Evolutionary conservation across 23 red algal genomes (phyloP).

Genomic region (Gracilaria domingensis): DNA sequence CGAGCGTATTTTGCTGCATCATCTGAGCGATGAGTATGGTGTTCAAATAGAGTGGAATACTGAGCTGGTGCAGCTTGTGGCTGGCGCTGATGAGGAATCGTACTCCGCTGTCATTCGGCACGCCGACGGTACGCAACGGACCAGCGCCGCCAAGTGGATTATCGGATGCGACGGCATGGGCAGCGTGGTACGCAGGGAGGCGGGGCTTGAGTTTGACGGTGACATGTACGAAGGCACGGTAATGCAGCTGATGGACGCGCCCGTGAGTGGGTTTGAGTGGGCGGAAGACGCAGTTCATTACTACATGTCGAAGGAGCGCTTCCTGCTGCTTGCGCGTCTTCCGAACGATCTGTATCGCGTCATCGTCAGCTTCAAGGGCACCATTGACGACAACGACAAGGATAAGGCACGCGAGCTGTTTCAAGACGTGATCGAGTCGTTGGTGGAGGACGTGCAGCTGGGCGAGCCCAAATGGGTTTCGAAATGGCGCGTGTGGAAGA

Average conservation of each 20-base stretch:
- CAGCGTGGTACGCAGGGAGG: not conserved
- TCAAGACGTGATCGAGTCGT: conserved; percentile 4
- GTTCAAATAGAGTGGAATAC: not conserved
- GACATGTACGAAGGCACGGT: conserved; percentile 18
- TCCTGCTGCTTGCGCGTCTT: conserved; percentile 3
- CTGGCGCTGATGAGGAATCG: not conserved
- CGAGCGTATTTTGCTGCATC: not conserved
- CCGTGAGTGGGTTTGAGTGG: not conserved
- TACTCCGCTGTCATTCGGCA: not conserved
- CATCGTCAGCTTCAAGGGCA: not conserved
- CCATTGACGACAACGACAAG: not conserved
- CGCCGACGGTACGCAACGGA: not conserved
- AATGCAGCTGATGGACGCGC: conserved; percentile 9
- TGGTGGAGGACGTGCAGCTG: not conserved
- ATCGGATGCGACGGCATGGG: not conserved
- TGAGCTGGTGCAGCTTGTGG: not conserved
- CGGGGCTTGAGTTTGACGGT: not conserved
- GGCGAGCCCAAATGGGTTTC: conserved; percentile 7
- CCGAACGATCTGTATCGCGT: not conserved
- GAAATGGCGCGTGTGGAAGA: conserved; percentile 19
- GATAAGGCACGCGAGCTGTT: conserved; percentile 14
- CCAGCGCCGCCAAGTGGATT: not conserved
- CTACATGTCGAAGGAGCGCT: conserved; percentile 16
- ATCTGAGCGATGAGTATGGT: not conserved
- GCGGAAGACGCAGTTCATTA: conserved; percentile 4